Percentiles rank a stretch among this genome's conserved stretches.
These are phyloP conservation scores for Gaultheria prostrata DNA, from an alignment of 148 eudicot species.

Conservation along the genomic window DNA sequence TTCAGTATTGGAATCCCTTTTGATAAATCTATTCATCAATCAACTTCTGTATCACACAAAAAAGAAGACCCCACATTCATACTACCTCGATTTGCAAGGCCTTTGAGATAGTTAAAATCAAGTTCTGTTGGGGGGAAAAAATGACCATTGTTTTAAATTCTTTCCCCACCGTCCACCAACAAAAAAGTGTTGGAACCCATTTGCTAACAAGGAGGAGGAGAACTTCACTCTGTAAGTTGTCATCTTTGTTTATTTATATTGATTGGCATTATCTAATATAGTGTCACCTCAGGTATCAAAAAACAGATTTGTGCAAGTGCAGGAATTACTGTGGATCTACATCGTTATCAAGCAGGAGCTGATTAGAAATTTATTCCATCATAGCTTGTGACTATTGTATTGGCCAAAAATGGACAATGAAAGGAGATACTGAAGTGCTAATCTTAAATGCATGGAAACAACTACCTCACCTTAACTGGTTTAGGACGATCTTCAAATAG, in stretches of 20 bases:
- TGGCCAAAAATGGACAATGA: not conserved
- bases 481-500: slow-evolving; percentile 34
- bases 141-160: not conserved
- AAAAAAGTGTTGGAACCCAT: not conserved
- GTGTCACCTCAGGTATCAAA: not conserved
- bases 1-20: not conserved
- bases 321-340: not conserved
- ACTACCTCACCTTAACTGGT: slow-evolving; percentile 45
- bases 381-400: not conserved
- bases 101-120: slow-evolving; percentile 1
- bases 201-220: not conserved
- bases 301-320: not conserved
- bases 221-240: not conserved
- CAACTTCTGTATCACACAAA: not conserved
- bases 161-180: not conserved
- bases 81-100: not conserved
- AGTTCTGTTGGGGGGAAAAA: not conserved
- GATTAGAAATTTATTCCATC: not conserved
- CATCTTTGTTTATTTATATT: not conserved
- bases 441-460: not conserved
- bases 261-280: not conserved
- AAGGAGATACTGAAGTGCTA: not conserved
- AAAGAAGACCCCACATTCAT: not conserved
- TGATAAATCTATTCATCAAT: not conserved
- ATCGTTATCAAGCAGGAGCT: not conserved